These are phyloP conservation scores for Boletales sp. DNA, from an alignment of 768 basidiomycete genomes.

Conservation along the genomic window DNA sequence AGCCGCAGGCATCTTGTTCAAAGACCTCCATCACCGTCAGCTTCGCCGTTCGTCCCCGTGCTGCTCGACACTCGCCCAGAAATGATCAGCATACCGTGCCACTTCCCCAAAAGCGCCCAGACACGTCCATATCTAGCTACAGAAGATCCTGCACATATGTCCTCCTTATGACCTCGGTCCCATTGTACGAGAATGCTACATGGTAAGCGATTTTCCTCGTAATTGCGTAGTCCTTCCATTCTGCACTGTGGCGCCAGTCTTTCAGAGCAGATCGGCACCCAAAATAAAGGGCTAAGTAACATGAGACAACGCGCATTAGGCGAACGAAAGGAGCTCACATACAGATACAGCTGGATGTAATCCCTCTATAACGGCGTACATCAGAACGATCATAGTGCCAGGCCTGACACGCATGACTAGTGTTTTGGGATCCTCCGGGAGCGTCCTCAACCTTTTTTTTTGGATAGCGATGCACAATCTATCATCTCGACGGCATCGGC, in stretches of 20 bases:
- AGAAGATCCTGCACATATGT: slow-evolving; percentile 90
- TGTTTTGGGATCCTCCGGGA: slow-evolving; percentile 43
- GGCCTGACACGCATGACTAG: slow-evolving; percentile 91
- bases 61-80: slow-evolving; percentile 64
- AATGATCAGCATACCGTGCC: slow-evolving; percentile 72
- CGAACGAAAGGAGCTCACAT: slow-evolving; percentile 35
- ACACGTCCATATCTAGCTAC: slow-evolving; percentile 56
- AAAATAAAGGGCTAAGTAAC: slow-evolving; percentile 72
- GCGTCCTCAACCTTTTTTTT: slow-evolving; percentile 57
- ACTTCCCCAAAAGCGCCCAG: slow-evolving; percentile 58
- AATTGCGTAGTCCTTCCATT: slow-evolving; percentile 56
- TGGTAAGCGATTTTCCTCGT: slow-evolving; percentile 53
- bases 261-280: slow-evolving; percentile 76
- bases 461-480: slow-evolving; percentile 59
- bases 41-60: not conserved
- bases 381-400: slow-evolving; percentile 92
- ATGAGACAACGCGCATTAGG: not conserved
- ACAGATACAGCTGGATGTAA: slow-evolving; percentile 54
- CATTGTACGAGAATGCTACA: slow-evolving; percentile 81
- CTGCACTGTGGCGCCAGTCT: slow-evolving; percentile 74
- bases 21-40: slow-evolving; percentile 55
- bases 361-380: slow-evolving; percentile 85
- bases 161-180: slow-evolving; percentile 60
- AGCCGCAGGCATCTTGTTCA: slow-evolving; percentile 92
- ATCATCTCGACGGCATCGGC: slow-evolving; percentile 41